Percentiles rank a stretch among this genome's conserved stretches.
Conservation (phyloP, 2,329 filamentous ascomycete genomes). For the Penicillium sumatraense region DNA sequence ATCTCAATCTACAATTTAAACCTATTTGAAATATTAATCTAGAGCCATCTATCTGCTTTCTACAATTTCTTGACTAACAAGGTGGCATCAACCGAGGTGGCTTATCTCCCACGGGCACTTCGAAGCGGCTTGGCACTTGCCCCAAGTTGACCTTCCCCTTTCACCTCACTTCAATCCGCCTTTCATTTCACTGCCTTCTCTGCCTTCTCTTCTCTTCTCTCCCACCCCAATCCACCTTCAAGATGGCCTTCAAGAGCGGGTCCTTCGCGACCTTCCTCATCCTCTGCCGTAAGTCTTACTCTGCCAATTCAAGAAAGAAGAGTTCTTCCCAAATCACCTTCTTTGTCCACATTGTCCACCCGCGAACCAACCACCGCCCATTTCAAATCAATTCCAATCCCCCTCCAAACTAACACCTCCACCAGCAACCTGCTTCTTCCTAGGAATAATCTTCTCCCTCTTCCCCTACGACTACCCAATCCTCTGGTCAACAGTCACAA, state of each 20-base stretch:
- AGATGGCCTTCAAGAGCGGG: constrained; percentile 47
- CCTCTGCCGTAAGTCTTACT: constrained; percentile 78
- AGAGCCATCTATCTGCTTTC: no score
- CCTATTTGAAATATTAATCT: no score
- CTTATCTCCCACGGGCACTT: constrained; percentile 3
- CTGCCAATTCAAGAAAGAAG: neutral
- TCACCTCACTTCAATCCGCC: constrained; percentile 8
- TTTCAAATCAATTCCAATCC: neutral
- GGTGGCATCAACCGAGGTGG: neutral
- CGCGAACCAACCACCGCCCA: constrained; percentile 10
- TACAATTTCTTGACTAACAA: no score
- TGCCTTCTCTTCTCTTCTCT: constrained; percentile 2
- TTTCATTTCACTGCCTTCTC: neutral
- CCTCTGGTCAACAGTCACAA: constrained; percentile 50
- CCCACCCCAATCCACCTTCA: constrained; percentile 6
- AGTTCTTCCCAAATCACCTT: no score
- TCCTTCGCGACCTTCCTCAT: constrained; percentile 98
- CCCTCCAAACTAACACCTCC: neutral
- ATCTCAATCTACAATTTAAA: no score
- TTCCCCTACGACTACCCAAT: constrained; percentile 79
- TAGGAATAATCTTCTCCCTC: constrained; percentile 93
- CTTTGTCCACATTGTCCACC: constrained; percentile 4
- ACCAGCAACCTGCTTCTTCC: constrained; percentile 90
- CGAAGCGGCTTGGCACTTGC: constrained; percentile 23
- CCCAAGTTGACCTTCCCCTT: constrained; percentile 15